These are phyloP conservation scores for Chara braunii DNA, from an alignment of 139 green algal species.

Conservation along the genomic window DNA sequence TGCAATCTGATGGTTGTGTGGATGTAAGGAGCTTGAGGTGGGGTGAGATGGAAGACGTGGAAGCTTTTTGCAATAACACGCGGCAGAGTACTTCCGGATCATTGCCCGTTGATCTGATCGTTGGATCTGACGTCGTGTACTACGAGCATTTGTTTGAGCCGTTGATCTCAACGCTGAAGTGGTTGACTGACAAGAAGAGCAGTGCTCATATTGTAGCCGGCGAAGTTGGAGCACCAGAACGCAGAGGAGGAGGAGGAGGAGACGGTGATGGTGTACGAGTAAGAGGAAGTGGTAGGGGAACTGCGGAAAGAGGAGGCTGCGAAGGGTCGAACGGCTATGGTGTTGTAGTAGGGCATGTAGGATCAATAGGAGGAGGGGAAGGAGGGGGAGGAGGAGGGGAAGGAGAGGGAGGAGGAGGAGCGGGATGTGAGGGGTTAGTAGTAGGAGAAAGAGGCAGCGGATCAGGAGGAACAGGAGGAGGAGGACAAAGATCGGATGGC, in stretches of 20 bases:
- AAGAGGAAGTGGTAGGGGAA: no score
- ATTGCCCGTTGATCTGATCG: slow-evolving; percentile 12
- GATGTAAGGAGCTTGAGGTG: slow-evolving; percentile 5
- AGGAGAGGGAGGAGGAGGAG: no score
- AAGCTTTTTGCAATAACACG: background rate
- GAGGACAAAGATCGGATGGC: no score
- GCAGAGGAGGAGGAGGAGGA: background rate
- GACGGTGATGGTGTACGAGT: background rate
- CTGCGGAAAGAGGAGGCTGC: background rate
- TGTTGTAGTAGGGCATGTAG: background rate
- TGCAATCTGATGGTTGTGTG: background rate
- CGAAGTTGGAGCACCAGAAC: background rate
- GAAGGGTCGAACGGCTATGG: background rate
- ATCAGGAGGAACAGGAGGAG: no score
- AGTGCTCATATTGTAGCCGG: background rate
- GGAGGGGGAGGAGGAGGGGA: no score
- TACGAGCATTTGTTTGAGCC: slow-evolving; percentile 30
- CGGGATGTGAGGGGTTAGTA: no score
- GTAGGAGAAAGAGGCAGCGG: no score
- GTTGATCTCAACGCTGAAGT: slow-evolving; percentile 17
- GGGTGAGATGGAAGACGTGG: slow-evolving; percentile 18
- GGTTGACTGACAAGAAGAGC: background rate
- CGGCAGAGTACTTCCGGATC: background rate
- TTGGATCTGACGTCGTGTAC: slow-evolving; percentile 22
- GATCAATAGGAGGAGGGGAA: no score